A percentile compares a stretch with the other conserved stretches of the same genome.
Evolutionary conservation across 2,329 filamentous ascomycete genomes (phyloP).

Genomic region (Plenodomus biglobosus): DNA sequence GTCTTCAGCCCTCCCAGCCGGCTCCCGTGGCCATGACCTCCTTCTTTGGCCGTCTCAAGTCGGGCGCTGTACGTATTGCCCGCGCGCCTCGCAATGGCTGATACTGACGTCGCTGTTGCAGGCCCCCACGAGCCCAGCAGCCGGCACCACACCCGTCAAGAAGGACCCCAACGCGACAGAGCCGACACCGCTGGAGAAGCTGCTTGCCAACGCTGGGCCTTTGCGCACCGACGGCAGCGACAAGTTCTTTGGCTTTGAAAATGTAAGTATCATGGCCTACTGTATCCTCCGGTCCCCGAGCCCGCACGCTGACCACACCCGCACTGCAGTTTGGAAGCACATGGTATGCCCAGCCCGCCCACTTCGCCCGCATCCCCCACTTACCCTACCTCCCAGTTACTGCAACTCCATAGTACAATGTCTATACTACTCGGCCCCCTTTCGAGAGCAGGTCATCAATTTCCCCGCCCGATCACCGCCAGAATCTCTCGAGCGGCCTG

Average conservation of each 20-base stretch:
- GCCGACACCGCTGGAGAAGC: slow-evolving; percentile 66
- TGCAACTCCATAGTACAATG: slow-evolving; percentile 98
- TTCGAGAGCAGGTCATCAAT: slow-evolving; percentile 90
- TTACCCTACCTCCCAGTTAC: slow-evolving; percentile 63
- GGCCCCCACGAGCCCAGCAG: slow-evolving; percentile 52
- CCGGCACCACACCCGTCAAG: slow-evolving; percentile 54
- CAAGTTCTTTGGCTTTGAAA: slow-evolving; percentile 98
- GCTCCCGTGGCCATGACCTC: slow-evolving; percentile 48
- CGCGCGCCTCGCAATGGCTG: slow-evolving; percentile 4
- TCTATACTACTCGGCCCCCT: slow-evolving; percentile 91
- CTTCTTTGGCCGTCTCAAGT: slow-evolving; percentile 58
- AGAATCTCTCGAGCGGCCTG: slow-evolving; percentile 65
- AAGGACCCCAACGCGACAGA: slow-evolving; percentile 61
- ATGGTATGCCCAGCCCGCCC: slow-evolving; percentile 63
- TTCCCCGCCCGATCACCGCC: slow-evolving; percentile 75
- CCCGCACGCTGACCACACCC: slow-evolving; percentile 25
- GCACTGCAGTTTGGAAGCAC: slow-evolving; percentile 84
- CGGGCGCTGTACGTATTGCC: slow-evolving; percentile 47
- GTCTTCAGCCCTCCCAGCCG: slow-evolving; percentile 14
- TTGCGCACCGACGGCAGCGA: slow-evolving; percentile 86
- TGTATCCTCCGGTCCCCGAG: slow-evolving; percentile 5
- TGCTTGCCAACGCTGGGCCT: slow-evolving; percentile 81
- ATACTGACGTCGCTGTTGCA: slow-evolving; percentile 29
- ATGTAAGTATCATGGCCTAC: slow-evolving; percentile 63
- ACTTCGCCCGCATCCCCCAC: slow-evolving; percentile 9